These are phyloP conservation scores for Clausena lansium DNA, from an alignment of 345 rosid genomes.

Conservation along the genomic window DNA sequence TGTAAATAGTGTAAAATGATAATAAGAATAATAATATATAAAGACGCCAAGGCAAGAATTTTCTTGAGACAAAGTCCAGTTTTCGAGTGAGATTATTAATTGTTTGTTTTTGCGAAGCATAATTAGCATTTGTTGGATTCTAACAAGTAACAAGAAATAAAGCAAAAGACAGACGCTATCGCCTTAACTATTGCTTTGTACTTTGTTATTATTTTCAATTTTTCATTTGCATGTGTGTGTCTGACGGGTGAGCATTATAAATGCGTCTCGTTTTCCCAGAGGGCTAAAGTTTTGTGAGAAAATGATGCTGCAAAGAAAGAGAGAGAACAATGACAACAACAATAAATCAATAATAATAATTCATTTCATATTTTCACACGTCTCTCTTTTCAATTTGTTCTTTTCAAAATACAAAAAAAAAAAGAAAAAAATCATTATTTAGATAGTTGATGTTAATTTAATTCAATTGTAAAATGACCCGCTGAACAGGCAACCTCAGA, in stretches of 20 bases:
- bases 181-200: neutral
- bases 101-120: slow-evolving; percentile 4
- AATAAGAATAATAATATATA: neutral
- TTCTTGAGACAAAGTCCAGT: neutral
- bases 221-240: slow-evolving; percentile 21
- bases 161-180: neutral
- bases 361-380: slow-evolving; percentile 18
- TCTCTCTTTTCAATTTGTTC: neutral
- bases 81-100: neutral
- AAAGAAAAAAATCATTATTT: neutral
- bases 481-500: too few relatives aligned
- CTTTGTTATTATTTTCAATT: neutral
- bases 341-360: neutral
- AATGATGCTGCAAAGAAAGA: neutral
- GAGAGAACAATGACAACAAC: neutral
- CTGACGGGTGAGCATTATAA: slow-evolving; percentile 36
- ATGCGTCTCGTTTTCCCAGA: slow-evolving; percentile 31
- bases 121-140: slow-evolving; percentile 6
- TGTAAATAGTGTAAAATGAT: neutral
- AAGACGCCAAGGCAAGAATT: slow-evolving; percentile 4
- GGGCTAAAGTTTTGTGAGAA: neutral
- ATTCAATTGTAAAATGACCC: neutral
- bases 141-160: neutral
- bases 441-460: neutral
- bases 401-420: neutral